phyloP scores from a whole-genome alignment of 257 asterid species.

The Apocynum venetum region DNA sequence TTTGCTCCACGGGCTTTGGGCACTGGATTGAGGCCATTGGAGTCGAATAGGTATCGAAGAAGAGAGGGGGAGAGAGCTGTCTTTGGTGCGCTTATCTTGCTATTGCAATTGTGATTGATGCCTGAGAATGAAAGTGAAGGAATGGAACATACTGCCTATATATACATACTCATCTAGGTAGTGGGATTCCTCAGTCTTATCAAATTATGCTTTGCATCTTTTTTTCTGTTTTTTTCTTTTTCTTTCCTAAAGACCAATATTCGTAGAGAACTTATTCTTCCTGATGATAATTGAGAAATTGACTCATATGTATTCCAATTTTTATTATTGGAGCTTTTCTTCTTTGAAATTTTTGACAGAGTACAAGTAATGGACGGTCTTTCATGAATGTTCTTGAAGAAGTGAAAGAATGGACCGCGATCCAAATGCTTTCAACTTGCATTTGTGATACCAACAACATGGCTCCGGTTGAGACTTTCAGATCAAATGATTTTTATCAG shows the following conservation, averaged over 20 bases:
- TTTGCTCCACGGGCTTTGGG: not conserved
- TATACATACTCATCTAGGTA: not conserved
- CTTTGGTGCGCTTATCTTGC: not conserved
- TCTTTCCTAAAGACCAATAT: not conserved
- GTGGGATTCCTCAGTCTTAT: not conserved
- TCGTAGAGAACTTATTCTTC: conserved; percentile 1
- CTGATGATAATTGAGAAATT: not conserved
- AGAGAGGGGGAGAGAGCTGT: not conserved
- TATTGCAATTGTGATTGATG: not conserved
- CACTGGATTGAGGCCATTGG: conserved; percentile 17
- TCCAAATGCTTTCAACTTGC: not conserved
- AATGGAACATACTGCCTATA: not conserved
- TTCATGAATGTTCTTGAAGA: not conserved
- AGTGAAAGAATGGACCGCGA: not conserved
- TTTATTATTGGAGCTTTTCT: not conserved
- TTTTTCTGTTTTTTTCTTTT: not conserved
- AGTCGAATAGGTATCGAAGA: not conserved
- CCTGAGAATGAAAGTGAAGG: not conserved
- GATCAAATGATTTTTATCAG: too few species aligned
- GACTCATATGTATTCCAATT: not conserved
- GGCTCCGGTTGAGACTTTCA: too few species aligned
- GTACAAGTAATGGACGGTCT: not conserved
- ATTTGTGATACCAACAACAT: not conserved
- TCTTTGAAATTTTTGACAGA: not conserved
- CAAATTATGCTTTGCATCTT: conserved; percentile 1